Evolutionary conservation across 768 basidiomycete species (phyloP).

Genomic region (Suillus paluster): DNA sequence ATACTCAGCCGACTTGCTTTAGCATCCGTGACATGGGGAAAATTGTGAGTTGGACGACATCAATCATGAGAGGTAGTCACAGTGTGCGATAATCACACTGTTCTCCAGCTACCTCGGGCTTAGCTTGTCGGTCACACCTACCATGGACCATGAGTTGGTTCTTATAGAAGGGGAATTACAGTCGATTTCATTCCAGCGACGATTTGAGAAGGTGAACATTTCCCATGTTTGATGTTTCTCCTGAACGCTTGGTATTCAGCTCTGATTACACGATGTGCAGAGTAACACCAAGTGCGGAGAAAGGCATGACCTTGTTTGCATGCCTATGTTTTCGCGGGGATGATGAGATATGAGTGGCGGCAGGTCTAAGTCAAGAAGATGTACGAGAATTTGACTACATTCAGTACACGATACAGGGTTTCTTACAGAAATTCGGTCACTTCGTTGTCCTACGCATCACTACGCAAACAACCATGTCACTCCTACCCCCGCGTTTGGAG

Average conservation of each 20-base stretch:
- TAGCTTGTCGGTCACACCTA: background rate
- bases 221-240: background rate
- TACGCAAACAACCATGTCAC: no score
- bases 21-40: background rate
- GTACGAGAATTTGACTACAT: background rate
- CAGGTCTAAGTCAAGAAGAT: no score
- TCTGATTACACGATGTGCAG: no score
- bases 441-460: background rate
- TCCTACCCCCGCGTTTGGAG: no score
- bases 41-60: background rate
- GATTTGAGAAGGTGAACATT: background rate
- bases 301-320: no score
- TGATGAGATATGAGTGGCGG: background rate
- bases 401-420: background rate
- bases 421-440: background rate
- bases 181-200: background rate
- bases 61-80: background rate
- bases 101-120: background rate
- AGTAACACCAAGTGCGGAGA: no score
- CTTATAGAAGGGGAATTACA: background rate
- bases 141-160: background rate
- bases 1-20: background rate
- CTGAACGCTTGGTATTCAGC: background rate
- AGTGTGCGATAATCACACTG: background rate
- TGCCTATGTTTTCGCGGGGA: background rate